phyloP scores from a whole-genome alignment of 176 grass and related monocot genomes.

The Rhynchospora pubera region DNA sequence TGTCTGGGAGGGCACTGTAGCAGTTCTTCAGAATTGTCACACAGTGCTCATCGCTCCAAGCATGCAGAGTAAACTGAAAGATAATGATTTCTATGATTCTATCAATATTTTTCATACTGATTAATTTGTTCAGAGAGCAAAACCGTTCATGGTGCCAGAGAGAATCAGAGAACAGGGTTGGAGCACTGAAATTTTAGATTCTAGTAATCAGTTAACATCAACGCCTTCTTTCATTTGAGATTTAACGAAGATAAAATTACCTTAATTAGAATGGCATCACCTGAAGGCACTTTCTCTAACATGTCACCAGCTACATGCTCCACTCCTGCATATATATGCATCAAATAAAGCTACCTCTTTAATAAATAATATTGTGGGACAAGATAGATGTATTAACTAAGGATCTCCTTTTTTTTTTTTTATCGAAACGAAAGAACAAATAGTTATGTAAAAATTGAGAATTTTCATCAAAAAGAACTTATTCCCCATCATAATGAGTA shows the following conservation, averaged over 20 bases:
- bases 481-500: background rate
- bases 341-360: background rate
- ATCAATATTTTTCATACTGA: background rate
- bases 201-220: background rate
- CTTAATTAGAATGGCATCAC: slow-evolving; percentile 84
- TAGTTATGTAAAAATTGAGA: background rate
- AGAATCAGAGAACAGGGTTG: background rate
- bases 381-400: too few species aligned
- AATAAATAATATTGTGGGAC: too few species aligned
- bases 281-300: slow-evolving; percentile 45
- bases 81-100: background rate
- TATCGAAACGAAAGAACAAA: background rate
- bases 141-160: too few species aligned
- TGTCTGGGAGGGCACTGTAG: slow-evolving; percentile 49
- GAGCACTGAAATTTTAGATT: background rate
- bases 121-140: background rate
- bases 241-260: background rate
- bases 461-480: too few species aligned
- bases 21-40: slow-evolving; percentile 62
- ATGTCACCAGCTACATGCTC: slow-evolving; percentile 73
- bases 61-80: slow-evolving; percentile 59
- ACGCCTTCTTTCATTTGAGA: background rate
- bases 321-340: slow-evolving; percentile 21
- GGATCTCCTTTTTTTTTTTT: too few species aligned
- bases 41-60: slow-evolving; percentile 76